Evolutionary conservation across 2,329 filamentous ascomycete species (phyloP), one percentile per base, ranked within the genome.

Genomic region (Claviceps pusilla): DNA sequence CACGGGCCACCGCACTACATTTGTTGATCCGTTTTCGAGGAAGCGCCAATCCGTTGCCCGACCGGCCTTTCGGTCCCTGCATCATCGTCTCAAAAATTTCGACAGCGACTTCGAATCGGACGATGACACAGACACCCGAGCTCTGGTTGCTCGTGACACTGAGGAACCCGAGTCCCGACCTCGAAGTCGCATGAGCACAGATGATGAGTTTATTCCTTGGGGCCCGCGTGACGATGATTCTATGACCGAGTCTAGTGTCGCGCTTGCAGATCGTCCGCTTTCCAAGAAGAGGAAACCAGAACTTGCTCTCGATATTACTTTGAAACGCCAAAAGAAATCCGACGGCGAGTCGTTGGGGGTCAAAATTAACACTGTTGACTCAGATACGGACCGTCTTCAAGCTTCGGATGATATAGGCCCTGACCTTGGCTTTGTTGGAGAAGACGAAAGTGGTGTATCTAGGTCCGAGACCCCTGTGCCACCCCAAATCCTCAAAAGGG

Each of bases 161-260:
- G 90, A 95, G 65, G 90, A 93, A 59, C 82, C 83, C 39, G 90
- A 93, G 57, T 95, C 87, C 58, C 80, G 86, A 46, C 86, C 86
- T 50, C 82, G 83, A 48, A 95, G 87, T 67, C 87, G 86, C 46
- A 78, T 83, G 75, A 81, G 77, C 63, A 77, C 77, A 1, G 80
- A 84, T 56, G 79, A 82, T 51, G 76, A 79, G 55, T 68, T 65
- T 2, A 69, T 64, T 2, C 68, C 68, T 1, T 75, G 75, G 69
- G 75, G 72, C 37, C 55, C 53, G 35, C 71, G 70, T 1, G 80
- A 84, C 50, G 81, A 84, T 19, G 81, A 84, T 57, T 82, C 79
- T 0, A 78, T 86, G 73, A 87, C 85, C 0, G 86, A 89, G 63
- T 79, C 80, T 51, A 87, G 86, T 69, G 82, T 87, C 60, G 76